Evolutionary conservation across 345 rosid species (phyloP), one percentile per base, ranked within the genome.

Genomic region (Citropsis articulata): DNA sequence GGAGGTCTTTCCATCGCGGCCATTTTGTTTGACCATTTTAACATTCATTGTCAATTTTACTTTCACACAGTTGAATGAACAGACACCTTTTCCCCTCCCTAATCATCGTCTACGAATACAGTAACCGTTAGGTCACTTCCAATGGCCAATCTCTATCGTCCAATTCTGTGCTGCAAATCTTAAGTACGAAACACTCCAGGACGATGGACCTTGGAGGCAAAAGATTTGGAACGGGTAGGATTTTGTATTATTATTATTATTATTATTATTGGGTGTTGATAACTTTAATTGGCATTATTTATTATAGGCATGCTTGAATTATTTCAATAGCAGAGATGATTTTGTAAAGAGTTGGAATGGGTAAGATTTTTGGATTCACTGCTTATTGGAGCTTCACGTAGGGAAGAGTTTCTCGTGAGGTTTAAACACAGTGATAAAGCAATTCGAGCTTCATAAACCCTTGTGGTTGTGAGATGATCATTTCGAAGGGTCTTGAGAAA

Each of bases 351-450:
- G 71, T 71, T 38, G 77, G 83, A 24, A 36, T 57, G 19, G 77
- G 83, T 81, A 40, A 10, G 68, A 18, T 59, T 71, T 71, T 24
- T 36, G 31, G 42, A 77, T 81, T 89, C 92, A 90, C 90, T 90
- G 91, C 79, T 57, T 83, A 71, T 84, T 59, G 73, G 90, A 88
- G 86, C 89, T 84, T 88, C 90, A 83, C 79, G 87, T 12, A 28
- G 63, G 31, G 78, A 76, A 81, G 79, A 71, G 82, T 83, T 55
- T 82, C 80, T 59, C 83, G 80, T 88, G 93, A 80, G 83, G 93
- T 84, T 89, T 90, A 82, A 83, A 85, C 83, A 31, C 91, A 84
- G 91, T 90, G 91, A 85, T 83, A 88, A 76, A 90, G 71, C 75
- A 80, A 88, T 45, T 82, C 21, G 90, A 85, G 87, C 64, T 75